Evolutionary conservation across 169 alveolate species (phyloP), one percentile per base, ranked within the genome.

Genomic region (Babesia ovis): DNA sequence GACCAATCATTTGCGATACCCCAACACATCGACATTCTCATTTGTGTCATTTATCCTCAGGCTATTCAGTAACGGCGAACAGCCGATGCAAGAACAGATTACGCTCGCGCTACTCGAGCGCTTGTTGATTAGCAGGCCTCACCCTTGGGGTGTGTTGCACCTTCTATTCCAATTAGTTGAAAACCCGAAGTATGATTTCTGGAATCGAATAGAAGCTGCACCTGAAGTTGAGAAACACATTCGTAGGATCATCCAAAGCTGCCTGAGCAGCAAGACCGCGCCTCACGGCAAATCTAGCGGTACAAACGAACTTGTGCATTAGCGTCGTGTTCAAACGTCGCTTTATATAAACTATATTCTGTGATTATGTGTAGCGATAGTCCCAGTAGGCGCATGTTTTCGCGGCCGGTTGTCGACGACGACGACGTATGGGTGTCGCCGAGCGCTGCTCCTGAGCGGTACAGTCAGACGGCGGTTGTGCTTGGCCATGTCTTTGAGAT

Each of bases 121-220:
- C 71, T 59, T 94, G 45, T 80, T 92, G 55, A 93, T 91, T 12
- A 93, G 94, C 71, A 87, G 95, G 27, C 99, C 99, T 25, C 95
- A 95, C 66, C 99, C 99, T 32, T 97, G 99, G 99, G 99, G 99
- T 32, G 77, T 97, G 46, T 57, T 70, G 16, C 84, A 81, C 67
- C 75, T 81, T 25, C 58, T 72, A 42, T 71, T 71, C 75, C 82
- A 70, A 55, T 68, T 81, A 51, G 72, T 72, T 46, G 68, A 64
- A 72, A 39, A 53, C 66, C 72, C 76, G 23, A 81, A 81, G 43
- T 53, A 62, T 57, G 71, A 74, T 60, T 81, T 81, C 80, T 81
- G 89, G 89, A 67, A 46, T 39, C 74, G 57, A 43, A 45, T 79
- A 5, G 68, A 79, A 42, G 62, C 73, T 14, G 67, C 73, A 14